phyloP scores from a whole-genome alignment of 2,329 filamentous ascomycete species.

The Fusarium vanettenii region DNA sequence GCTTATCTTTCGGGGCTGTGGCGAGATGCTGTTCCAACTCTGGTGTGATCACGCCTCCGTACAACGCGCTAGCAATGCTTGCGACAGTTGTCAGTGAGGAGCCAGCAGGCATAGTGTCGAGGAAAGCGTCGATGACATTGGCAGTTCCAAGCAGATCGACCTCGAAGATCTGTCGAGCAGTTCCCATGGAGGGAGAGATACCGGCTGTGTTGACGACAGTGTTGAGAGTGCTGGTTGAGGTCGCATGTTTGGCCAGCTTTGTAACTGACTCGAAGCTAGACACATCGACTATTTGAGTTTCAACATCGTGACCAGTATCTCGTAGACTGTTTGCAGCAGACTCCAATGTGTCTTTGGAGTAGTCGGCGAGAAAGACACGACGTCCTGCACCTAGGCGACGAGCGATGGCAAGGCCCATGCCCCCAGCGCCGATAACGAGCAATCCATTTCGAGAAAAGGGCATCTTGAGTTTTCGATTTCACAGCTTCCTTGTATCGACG shows the following conservation, averaged over 20 bases:
- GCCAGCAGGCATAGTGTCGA: neutral
- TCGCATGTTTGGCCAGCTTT: neutral
- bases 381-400: slow-evolving; percentile 4
- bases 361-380: slow-evolving; percentile 3
- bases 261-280: neutral
- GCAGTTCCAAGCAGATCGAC: slow-evolving; percentile 6
- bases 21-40: slow-evolving; percentile 7
- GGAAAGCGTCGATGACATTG: slow-evolving; percentile 10
- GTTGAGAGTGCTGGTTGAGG: neutral
- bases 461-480: neutral
- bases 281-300: neutral
- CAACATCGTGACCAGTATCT: neutral
- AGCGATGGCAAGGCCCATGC: slow-evolving; percentile 3
- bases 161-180: neutral
- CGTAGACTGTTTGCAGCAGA: neutral
- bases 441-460: neutral
- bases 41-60: neutral
- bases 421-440: neutral
- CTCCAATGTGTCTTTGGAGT: neutral
- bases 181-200: neutral
- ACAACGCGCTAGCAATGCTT: neutral
- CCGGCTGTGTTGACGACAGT: slow-evolving; percentile 7
- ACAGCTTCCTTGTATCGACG: neutral
- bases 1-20: neutral
- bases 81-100: neutral